Conservation (phyloP, 1,139 yeast species). For the Geotrichum siamense region DNA sequence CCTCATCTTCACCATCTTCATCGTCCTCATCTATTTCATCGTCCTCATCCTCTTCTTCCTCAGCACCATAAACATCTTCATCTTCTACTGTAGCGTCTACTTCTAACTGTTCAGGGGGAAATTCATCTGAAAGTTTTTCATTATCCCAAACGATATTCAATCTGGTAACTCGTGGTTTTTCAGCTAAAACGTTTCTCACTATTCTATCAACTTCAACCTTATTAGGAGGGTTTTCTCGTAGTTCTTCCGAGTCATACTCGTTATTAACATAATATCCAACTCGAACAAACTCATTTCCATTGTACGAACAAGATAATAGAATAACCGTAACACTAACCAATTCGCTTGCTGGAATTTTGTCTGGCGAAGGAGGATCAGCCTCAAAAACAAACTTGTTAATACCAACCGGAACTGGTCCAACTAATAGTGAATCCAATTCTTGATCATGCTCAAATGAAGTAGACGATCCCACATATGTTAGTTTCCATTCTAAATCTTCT, state of each 20-base stretch:
- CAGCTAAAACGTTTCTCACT: conserved; percentile 88
- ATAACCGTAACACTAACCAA: conserved; percentile 93
- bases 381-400: conserved; percentile 85
- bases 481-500: conserved; percentile 94
- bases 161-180: conserved; percentile 94
- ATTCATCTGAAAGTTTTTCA: conserved; percentile 57
- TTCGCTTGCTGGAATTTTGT: conserved; percentile 90
- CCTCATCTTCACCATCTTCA: conserved; percentile 28
- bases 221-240: conserved; percentile 88
- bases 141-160: conserved; percentile 89
- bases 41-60: conserved; percentile 31
- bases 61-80: conserved; percentile 36
- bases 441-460: conserved; percentile 92
- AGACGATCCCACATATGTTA: conserved; percentile 93
- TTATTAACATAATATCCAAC: conserved; percentile 97
- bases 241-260: conserved; percentile 88
- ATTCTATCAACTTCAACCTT: conserved; percentile 93
- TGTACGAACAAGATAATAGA: conserved; percentile 82
- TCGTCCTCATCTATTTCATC: conserved; percentile 30
- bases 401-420: conserved; percentile 98
- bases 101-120: conserved; percentile 64
- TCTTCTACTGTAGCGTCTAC: conserved; percentile 42
- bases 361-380: conserved; percentile 97
- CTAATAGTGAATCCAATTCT: conserved; percentile 87
- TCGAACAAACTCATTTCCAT: conserved; percentile 88